Percentiles rank a stretch among this genome's conserved stretches.
Evolutionary conservation across 2,329 filamentous ascomycete genomes (phyloP).

Genomic region (Phyllosticta citribraziliensis): DNA sequence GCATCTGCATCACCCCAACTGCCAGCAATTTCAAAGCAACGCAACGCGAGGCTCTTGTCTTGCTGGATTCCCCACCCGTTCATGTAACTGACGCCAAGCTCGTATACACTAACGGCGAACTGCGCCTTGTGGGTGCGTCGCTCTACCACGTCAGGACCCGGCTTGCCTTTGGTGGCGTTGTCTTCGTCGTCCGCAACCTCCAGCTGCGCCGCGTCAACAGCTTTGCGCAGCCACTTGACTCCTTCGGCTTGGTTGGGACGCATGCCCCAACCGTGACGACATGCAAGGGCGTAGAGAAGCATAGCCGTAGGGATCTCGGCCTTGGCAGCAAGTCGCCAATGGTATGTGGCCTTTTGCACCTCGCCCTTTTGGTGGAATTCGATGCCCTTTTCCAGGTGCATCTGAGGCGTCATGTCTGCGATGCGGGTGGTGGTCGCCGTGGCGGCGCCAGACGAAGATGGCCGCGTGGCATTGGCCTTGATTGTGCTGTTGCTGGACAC

Average conservation of each 20-base stretch:
- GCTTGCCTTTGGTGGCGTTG: constrained; percentile 49
- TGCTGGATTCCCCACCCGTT: constrained; percentile 97
- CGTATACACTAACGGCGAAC: constrained; percentile 91
- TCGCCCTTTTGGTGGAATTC: constrained; percentile 80
- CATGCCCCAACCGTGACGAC: constrained; percentile 97
- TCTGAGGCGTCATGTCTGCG: constrained; percentile 68
- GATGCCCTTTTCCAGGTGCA: constrained; percentile 85
- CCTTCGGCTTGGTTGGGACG: constrained; percentile 82
- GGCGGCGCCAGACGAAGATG: constrained; percentile 7
- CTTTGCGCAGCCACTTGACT: constrained; percentile 83
- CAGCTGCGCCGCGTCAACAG: constrained; percentile 71
- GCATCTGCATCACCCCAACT: constrained; percentile 94
- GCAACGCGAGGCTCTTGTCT: constrained; percentile 75
- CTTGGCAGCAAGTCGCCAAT: constrained; percentile 78
- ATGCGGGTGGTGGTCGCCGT: constrained; percentile 24
- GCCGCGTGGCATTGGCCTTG: constrained; percentile 19
- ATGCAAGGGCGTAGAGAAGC: constrained; percentile 90
- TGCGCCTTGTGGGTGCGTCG: constrained; percentile 80
- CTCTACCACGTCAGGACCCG: constrained; percentile 52
- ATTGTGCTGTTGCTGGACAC: constrained; percentile 36
- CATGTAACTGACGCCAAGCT: constrained; percentile 92
- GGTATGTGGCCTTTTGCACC: constrained; percentile 89
- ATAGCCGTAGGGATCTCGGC: constrained; percentile 85
- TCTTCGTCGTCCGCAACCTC: constrained; percentile 79
- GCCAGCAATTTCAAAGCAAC: constrained; percentile 94